A percentile compares a stretch with the other conserved stretches of the same genome.
Evolutionary conservation across 345 rosid genomes (phyloP).

Genomic region (Gossypium mustelinum): DNA sequence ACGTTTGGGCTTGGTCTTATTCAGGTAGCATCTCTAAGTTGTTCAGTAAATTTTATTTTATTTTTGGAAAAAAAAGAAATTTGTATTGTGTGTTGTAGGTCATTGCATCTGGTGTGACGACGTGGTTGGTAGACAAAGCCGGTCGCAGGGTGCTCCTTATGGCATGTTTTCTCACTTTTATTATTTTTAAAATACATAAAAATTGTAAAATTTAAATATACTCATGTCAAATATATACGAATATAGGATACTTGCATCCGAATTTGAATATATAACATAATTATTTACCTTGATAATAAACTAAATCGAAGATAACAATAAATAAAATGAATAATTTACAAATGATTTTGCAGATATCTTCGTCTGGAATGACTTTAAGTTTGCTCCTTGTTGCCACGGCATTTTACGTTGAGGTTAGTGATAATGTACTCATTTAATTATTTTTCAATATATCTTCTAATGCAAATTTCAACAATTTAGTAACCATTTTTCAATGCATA

Average conservation of each 20-base stretch:
- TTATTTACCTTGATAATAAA: too few relatives aligned
- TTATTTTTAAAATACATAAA: background rate
- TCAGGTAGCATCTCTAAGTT: constrained; percentile 48
- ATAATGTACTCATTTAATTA: constrained; percentile 2
- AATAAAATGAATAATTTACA: background rate
- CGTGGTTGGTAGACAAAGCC: constrained; percentile 80
- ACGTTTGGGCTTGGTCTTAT: constrained; percentile 72
- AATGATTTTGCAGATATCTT: constrained; percentile 51
- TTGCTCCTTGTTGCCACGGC: constrained; percentile 61
- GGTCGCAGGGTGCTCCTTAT: constrained; percentile 89
- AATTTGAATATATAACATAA: too few relatives aligned
- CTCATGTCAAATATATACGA: background rate
- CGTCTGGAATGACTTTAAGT: constrained; percentile 73
- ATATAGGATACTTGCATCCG: background rate
- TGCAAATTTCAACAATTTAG: too few relatives aligned
- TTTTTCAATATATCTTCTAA: too few relatives aligned
- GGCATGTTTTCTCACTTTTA: constrained; percentile 37
- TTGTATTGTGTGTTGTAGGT: constrained; percentile 44
- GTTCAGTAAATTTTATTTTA: background rate
- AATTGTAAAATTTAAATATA: too few relatives aligned
- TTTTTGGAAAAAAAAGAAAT: background rate
- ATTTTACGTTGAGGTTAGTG: constrained; percentile 60
- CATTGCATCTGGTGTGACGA: constrained; percentile 65
- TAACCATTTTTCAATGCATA: background rate
- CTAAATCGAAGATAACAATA: background rate